Evolutionary conservation across 2,329 filamentous ascomycete species (phyloP).

Genomic region (Pestalotiopsis sp.): DNA sequence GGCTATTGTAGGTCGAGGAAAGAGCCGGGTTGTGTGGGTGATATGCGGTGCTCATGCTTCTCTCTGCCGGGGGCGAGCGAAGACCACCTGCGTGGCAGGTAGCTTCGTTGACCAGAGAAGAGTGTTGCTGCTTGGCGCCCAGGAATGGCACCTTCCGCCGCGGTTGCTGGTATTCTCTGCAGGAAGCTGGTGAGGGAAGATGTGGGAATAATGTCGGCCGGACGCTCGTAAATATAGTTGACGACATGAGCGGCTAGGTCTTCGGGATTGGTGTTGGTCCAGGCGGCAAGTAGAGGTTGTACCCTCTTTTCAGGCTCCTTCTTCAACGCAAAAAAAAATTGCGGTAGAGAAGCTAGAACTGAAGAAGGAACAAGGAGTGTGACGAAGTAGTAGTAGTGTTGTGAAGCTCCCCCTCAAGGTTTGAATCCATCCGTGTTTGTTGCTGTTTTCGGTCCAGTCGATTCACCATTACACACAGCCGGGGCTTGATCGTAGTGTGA

Average conservation of each 20-base stretch:
- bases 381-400: not conserved
- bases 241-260: constrained; percentile 30
- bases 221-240: constrained; percentile 25
- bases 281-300: not conserved
- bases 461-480: not conserved
- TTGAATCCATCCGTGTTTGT: constrained; percentile 6
- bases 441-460: not conserved
- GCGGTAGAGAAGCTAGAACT: not conserved
- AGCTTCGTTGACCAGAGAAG: constrained; percentile 25
- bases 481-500: constrained; percentile 8
- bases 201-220: constrained; percentile 27
- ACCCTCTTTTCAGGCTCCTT: not conserved
- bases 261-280: not conserved
- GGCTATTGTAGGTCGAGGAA: constrained; percentile 47
- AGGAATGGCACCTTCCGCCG: constrained; percentile 18
- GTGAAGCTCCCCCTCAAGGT: constrained; percentile 8
- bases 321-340: not conserved
- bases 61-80: constrained; percentile 53
- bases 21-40: constrained; percentile 46
- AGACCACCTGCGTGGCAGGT: constrained; percentile 41
- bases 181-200: constrained; percentile 27
- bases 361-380: not conserved
- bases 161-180: constrained; percentile 18
- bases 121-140: constrained; percentile 24
- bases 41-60: constrained; percentile 55